Evolutionary conservation across 495 filamentous ascomycete genomes (phyloP), one percentile per base, ranked within the genome.

Genomic region (Penicillium daleae): DNA sequence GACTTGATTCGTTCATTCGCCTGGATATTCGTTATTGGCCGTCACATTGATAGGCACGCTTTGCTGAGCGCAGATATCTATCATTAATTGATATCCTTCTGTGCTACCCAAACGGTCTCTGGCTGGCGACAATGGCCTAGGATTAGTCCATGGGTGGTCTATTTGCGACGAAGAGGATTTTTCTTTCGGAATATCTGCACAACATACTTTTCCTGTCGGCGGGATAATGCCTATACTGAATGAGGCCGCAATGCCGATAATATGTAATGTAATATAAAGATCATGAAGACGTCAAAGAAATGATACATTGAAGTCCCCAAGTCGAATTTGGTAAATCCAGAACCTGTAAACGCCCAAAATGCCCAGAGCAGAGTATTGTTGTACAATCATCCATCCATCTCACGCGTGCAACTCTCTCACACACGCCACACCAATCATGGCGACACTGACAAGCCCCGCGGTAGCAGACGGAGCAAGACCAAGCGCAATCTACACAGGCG

Each of bases 351-450:
- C 71, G 66, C 74, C 74, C 19, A 61, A 51, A 53, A 73, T 74
- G 71, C 71, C 64, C 66, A 75, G 71, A 77, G 75, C 63, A 76
- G 76, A 72, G 70, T 77, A 46, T 46, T 46, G 65, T 72, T 76
- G 59, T 75, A 72, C 69, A 77, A 59, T 40, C 58, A 54, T 26
- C 63, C 58, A 46, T 54, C 53, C 39, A 57, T 64, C 62, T 50
- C 66, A 68, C 57, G 66, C 48, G 52, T 67, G 61, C 60, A 68
- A 69, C 64, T 49, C 63, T 44, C 17, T 17, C 29, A 21, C 29
- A 60, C 29, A 54, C 22, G 51, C 51, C 51, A 21, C 3, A 6
- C n/a, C 6, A 33, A 54, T 15, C 29, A 19, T 24, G 8, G 24
- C 29, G 51, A 12, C 51, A 12, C 10, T 26, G 44, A 48, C 44